Base-by-base conservation (phyloP, 306 rosid species). In the Crotalaria pallida region DNA sequence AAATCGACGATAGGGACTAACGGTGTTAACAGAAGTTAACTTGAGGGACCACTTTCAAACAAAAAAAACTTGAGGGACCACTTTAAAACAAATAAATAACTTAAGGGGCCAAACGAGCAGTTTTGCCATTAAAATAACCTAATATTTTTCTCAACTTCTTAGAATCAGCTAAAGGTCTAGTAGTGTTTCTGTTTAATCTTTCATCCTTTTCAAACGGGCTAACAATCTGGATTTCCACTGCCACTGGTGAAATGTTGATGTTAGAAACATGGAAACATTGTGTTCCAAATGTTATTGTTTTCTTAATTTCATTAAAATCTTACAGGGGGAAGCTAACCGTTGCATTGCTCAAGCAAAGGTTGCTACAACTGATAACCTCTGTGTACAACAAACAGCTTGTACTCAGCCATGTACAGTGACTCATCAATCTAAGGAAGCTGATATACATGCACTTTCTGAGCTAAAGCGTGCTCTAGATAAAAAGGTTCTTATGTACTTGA, bases 391-490 rank as follows among this genome's bases (percentile, higher is more conserved):
- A n/a, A 41, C 63, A 58, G 49, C 60, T 17, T 56, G 57, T 69
- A 57, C 56, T 75, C 86, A 78, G 56, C 72, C 82, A 63, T 74
- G 69, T 24, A 21, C 67, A 10, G 27, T 51, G 63, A 58, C 64
- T 61, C 85, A 81, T 71, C 90, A 78, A 78, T 82, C 79, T 40
- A 81, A 74, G 82, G 90, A 83, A 79, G 88, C 84, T 72, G 90
- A 86, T 70, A 73, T 83, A 53, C 73, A 16, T 47, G 84, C 84
- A 64, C 83, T 83, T 61, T 71, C 84, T 47, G 87, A 85, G 60
- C 79, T 85, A 67, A 75, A 58, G 27, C 58, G 60, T 64, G 84
- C 85, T 58, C 81, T 86, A 19, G 88, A 81, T 72, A 81, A 81
- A 71, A 86, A 86, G 88, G 90, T 86, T 60, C 13, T 10, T 38